Evolutionary conservation across 2,329 filamentous ascomycete species (phyloP), one percentile per base, ranked within the genome.

Genomic region (Alternaria sp.): DNA sequence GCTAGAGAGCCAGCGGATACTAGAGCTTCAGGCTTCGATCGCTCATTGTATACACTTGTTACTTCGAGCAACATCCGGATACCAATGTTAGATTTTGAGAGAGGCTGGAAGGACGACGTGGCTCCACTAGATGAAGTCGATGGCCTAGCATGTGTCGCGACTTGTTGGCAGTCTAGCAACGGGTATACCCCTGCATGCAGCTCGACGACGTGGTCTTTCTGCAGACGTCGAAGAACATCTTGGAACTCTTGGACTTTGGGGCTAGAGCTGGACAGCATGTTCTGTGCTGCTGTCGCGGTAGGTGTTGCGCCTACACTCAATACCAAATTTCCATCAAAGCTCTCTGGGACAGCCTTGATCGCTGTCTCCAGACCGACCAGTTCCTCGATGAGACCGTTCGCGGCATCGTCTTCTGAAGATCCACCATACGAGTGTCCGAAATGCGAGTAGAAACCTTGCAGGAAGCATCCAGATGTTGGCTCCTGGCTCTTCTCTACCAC

Each of bases 111-210:
- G 9, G 65, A 65, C 9, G 56, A 57, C 26, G 40, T 63, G 7
- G 61, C 21, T 13, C 50, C 47, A 13, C 67, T 67, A 21, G 70
- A 59, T 0, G 77, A 71, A 9, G 51, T 46, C 10, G 57, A 11
- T 4, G 84, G 83, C 0, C 85, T 79, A 5, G 91, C 89, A 70
- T 90, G 87, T 0, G 91, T 92, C 1, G 91, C 89, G 2, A 95
- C 83, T 77, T 96, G 92, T 77, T 96, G 92, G 70, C 94, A 83
- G 77, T 96, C 92, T 9, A 95, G 85, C 4, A 89, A 83, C 0
- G 91, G 88, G 74, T 94, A 95, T 3, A 92, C 90, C 28, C 91
- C 91, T 0, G 91, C 91, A 75, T 94, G 92, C 2, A 93, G 82
- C 75, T 93, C 91, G 25, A 93, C 83, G 4, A 64, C 25, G 45